phyloP scores from a whole-genome alignment of 2,329 filamentous ascomycete genomes.

The Thyridium curvatum region DNA sequence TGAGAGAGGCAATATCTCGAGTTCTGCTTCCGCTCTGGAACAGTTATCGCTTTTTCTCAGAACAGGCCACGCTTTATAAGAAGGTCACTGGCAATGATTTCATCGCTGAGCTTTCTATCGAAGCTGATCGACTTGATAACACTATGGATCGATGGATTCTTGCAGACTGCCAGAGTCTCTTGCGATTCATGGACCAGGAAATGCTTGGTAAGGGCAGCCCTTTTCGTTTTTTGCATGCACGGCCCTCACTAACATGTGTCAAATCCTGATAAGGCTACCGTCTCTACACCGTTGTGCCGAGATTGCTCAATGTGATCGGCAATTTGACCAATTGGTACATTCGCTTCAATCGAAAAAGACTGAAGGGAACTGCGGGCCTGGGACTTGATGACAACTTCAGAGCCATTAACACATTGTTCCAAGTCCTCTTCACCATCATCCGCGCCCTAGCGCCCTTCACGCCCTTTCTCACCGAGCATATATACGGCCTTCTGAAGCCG shows the following conservation, averaged over 20 bases:
- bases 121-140: slow-evolving; percentile 73
- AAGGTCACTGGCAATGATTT: slow-evolving; percentile 76
- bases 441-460: slow-evolving; percentile 89
- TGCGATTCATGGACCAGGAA: slow-evolving; percentile 88
- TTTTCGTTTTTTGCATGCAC: slow-evolving; percentile 6
- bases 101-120: slow-evolving; percentile 68
- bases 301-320: slow-evolving; percentile 77
- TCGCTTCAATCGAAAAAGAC: slow-evolving; percentile 81
- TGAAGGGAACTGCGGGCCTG: slow-evolving; percentile 83
- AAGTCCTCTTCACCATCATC: slow-evolving; percentile 84
- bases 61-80: slow-evolving; percentile 78
- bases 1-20: slow-evolving; percentile 91
- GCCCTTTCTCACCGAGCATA: slow-evolving; percentile 91
- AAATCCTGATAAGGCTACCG: slow-evolving; percentile 62
- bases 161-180: slow-evolving; percentile 82
- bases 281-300: slow-evolving; percentile 85
- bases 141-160: slow-evolving; percentile 97
- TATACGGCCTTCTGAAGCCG: slow-evolving; percentile 82
- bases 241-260: no score
- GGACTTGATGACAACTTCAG: slow-evolving; percentile 83
- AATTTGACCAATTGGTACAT: slow-evolving; percentile 99
- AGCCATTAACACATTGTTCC: slow-evolving; percentile 88
- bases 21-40: slow-evolving; percentile 92
- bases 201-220: slow-evolving; percentile 73
- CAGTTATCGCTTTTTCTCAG: slow-evolving; percentile 93